phyloP scores from a whole-genome alignment of 768 basidiomycete genomes.

The Amanita molliuscula region DNA sequence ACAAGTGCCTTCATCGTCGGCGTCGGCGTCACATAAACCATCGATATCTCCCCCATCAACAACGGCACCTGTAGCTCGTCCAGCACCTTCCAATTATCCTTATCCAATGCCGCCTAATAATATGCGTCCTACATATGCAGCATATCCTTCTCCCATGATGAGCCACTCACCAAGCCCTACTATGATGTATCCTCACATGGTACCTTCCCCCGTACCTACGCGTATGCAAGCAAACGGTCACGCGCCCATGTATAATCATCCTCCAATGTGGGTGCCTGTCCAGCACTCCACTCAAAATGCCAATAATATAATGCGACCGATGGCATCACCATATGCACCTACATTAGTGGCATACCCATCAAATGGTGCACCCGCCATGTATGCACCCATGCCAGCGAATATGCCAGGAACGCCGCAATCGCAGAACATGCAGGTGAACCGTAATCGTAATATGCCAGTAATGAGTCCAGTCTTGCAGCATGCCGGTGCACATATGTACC shows the following conservation, averaged over 20 bases:
- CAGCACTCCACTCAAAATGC: conserved; percentile 36
- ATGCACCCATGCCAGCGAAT: conserved; percentile 25
- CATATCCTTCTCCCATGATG: conserved; percentile 63
- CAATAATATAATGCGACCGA: conserved; percentile 42
- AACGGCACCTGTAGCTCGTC: conserved; percentile 36
- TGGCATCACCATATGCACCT: conserved; percentile 52
- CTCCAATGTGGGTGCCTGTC: conserved; percentile 57
- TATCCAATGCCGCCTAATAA: conserved; percentile 36
- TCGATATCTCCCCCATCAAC: conserved; percentile 41
- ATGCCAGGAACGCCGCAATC: conserved; percentile 31
- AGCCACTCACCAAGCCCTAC: conserved; percentile 60
- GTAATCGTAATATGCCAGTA: conserved; percentile 45
- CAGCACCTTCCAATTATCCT: conserved; percentile 20
- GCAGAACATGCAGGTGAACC: conserved; percentile 26
- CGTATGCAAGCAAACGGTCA: conserved; percentile 56
- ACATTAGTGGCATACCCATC: conserved; percentile 60
- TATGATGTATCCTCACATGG: conserved; percentile 55
- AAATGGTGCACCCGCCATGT: conserved; percentile 39
- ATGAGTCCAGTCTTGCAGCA: conserved; percentile 69
- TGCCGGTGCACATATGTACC: conserved; percentile 52
- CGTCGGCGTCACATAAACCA: conserved; percentile 35
- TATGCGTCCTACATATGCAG: conserved; percentile 45
- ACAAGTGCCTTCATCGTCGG: conserved; percentile 61
- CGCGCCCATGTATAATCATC: conserved; percentile 44
- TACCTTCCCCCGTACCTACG: conserved; percentile 52